Evolutionary conservation across 176 grass and related monocot species (phyloP), one percentile per base, ranked within the genome.

Genomic region (Aegilops longissima): DNA sequence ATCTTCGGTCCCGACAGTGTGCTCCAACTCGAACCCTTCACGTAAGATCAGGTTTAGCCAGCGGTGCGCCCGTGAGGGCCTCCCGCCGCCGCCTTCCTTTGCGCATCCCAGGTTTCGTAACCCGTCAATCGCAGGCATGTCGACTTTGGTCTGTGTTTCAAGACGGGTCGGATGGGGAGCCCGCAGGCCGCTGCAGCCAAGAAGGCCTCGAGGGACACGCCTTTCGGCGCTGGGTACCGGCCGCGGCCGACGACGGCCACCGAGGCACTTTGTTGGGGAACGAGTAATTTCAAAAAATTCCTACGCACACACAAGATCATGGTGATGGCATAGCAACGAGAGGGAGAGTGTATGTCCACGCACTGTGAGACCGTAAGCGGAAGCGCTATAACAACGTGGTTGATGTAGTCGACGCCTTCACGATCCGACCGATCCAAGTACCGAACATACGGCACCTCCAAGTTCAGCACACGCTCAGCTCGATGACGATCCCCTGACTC

Each of bases 101-200:
- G 33, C 67, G 68, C 81, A 18, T 84, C 51, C 67, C 64, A 35
- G 80, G 80, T 69, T 82, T 69, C 5, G 3, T 16, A 31, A 75
- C 89, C 82, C 82, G 25, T 86, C 54, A 81, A 76, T 89, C 82
- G 66, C 75, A 85, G 51, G 88, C 88, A 68, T 85, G 76, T 81
- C 49, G 47, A 90, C 89, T 95, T 95, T 95, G 89, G 91, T 95
- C 85, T 85, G 75, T 92, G 89, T 93, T 95, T 95, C 83, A 92
- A 95, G 83, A 95, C 56, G 86, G 93, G 93, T 92, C 83, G 86
- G 77, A 89, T 82, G 88, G 88, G 88, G 88, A 86, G 77, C 88
- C 67, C 83, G 5, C 74, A 49, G 81, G 87, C 75, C 73, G 45
- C 40, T 83, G 80, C 86, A 59, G 54, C 20, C n/a, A n/a, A n/a